A percentile compares a stretch with the other conserved stretches of the same genome.
Conservation (phyloP, 768 basidiomycete species). For the Coprinellus micaceus region DNA sequence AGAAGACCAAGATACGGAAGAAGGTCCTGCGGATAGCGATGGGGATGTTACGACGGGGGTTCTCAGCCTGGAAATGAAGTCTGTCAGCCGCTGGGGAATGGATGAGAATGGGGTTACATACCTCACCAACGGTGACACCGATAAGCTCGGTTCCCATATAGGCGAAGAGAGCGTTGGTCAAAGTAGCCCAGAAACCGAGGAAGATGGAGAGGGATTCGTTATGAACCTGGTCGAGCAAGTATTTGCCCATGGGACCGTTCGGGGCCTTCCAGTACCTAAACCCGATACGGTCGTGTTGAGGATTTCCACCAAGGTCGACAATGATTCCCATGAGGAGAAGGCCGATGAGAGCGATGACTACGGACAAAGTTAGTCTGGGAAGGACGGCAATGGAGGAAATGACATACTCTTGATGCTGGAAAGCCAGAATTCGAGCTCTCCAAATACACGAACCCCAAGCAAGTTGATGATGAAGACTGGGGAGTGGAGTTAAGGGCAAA, state of each 20-base stretch:
- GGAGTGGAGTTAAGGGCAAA: not conserved
- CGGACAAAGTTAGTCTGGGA: not conserved
- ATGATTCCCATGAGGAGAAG: conserved; percentile 58
- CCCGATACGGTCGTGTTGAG: conserved; percentile 43
- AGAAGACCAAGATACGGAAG: conserved; percentile 55
- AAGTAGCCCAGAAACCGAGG: conserved; percentile 67
- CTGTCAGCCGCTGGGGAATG: conserved; percentile 1
- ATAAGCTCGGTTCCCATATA: conserved; percentile 76
- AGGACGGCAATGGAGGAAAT: conserved; percentile 19
- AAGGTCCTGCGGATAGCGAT: conserved; percentile 63
- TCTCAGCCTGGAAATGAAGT: conserved; percentile 46
- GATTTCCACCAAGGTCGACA: conserved; percentile 61
- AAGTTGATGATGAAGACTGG: conserved; percentile 55
- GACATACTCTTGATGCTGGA: conserved; percentile 61
- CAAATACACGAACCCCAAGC: conserved; percentile 62
- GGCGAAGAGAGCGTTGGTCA: conserved; percentile 71
- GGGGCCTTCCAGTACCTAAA: conserved; percentile 48
- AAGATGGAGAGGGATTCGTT: conserved; percentile 50
- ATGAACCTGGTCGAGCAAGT: conserved; percentile 46
- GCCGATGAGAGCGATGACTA: conserved; percentile 45
- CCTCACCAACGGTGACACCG: conserved; percentile 56
- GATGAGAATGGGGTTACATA: conserved; percentile 8
- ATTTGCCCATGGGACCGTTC: conserved; percentile 55
- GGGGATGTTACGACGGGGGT: conserved; percentile 72
- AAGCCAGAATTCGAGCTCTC: conserved; percentile 74